Evolutionary conservation across 441 rosid species (phyloP), one percentile per base, ranked within the genome.

Genomic region (Mallotus japonicus): DNA sequence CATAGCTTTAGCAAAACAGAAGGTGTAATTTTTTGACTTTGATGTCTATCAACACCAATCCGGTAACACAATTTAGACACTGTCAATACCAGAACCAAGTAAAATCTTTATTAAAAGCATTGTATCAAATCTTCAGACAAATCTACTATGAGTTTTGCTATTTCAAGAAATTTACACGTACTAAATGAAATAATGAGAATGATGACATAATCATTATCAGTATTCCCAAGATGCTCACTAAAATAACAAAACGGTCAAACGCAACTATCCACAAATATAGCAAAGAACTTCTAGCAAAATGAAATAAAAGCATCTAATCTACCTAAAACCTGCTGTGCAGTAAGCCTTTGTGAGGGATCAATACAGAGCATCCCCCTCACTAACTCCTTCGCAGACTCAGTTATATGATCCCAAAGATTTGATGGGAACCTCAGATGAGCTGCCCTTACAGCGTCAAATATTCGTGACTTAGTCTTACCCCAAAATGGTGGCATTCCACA

Each of bases 401-500:
- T 78, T 54, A 89, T 71, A 64, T 62, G 50, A 73, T 85, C 84
- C 91, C 93, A 86, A 61, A 86, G 87, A 76, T 82, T 68, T 14
- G 89, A 83, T 0, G 91, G 91, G 78, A 89, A 89, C 46, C 79
- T 85, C 65, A 89, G 82, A 81, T 87, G 89, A 57, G 93, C 90
- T n/a, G 77, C 79, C 70, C 89, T 81, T 59, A 87, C 91, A 66
- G 93, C 87, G 71, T 86, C 84, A 79, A 89, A 89, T 77, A 89
- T 89, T 15, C 77, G 80, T 62, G 90, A 87, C 85, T 89, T 89
- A 37, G 93, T 87, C 77, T 87, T 83, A 55, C 90, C 93, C 90
- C 91, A 89, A 73, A 87, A 89, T 8, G 93, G 93, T 0, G 90
- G 91, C 79, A 82, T 83, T 67, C 87, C 89, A 68, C 90, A 86